phyloP scores from a whole-genome alignment of 306 rosid species.

The Rosa multiflora region DNA sequence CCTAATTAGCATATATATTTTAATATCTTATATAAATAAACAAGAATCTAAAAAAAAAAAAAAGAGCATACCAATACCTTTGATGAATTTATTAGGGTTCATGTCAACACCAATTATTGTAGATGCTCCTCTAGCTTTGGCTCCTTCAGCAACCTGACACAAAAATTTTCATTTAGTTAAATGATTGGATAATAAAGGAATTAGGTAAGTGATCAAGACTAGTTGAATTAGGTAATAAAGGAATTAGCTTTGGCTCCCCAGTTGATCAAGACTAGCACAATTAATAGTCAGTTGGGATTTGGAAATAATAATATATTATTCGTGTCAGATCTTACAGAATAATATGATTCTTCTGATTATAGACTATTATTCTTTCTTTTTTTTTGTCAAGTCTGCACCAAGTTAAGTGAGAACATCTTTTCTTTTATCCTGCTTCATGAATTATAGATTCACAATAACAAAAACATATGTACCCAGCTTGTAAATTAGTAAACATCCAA shows the following conservation, averaged over 20 bases:
- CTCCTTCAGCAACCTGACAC: conserved; percentile 77
- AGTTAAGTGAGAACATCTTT: too few species aligned
- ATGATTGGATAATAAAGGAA: too few species aligned
- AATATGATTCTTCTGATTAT: too few species aligned
- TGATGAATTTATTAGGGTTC: conserved; percentile 55
- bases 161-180: neutral
- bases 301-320: neutral
- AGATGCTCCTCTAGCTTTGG: conserved; percentile 76
- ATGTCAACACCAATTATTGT: conserved; percentile 81
- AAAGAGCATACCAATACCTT: conserved; percentile 28
- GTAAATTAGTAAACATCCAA: neutral
- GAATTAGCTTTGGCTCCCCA: neutral
- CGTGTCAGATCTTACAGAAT: too few species aligned
- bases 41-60: neutral
- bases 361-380: too few species aligned
- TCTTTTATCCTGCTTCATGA: neutral
- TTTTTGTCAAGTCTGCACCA: neutral
- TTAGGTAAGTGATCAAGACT: too few species aligned
- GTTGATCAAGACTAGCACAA: neutral
- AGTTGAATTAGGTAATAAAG: too few species aligned
- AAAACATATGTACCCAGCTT: neutral
- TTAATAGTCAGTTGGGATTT: neutral
- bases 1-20: neutral
- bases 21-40: neutral
- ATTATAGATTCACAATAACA: neutral